A percentile compares a stretch with the other conserved stretches of the same genome.
Evolutionary conservation across 345 rosid species (phyloP).

Genomic region (Gossypium herbaceum): DNA sequence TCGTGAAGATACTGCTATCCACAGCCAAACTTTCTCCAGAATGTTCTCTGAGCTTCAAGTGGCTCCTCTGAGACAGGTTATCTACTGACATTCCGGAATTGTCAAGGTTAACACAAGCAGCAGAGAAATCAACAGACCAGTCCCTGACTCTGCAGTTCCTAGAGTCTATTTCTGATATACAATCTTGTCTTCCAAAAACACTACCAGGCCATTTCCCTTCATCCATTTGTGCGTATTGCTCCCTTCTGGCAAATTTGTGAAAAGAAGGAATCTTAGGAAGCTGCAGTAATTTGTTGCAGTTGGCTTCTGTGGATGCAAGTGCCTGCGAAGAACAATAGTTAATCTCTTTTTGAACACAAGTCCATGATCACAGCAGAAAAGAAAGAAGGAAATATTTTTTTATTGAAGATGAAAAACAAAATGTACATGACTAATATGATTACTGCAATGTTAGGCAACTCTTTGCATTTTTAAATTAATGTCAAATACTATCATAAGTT

Average conservation of each 20-base stretch:
- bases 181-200: constrained; percentile 82
- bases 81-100: constrained; percentile 70
- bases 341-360: not conserved
- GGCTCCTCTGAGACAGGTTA: constrained; percentile 81
- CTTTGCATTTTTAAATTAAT: constrained; percentile 3
- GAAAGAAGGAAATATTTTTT: constrained; percentile 1
- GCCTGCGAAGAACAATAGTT: constrained; percentile 51
- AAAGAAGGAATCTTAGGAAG: constrained; percentile 99
- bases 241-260: constrained; percentile 91
- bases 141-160: constrained; percentile 98
- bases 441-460: not conserved
- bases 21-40: constrained; percentile 90
- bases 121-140: constrained; percentile 92
- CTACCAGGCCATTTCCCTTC: constrained; percentile 90
- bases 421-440: not conserved
- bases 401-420: not conserved
- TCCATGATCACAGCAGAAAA: not conserved
- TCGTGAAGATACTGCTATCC: constrained; percentile 70
- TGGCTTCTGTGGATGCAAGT: constrained; percentile 69
- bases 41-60: constrained; percentile 72
- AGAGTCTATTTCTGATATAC: constrained; percentile 97
- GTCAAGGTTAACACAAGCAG: constrained; percentile 75
- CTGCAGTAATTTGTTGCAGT: constrained; percentile 51
- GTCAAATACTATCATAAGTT: not conserved
- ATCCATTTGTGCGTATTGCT: constrained; percentile 78